These are phyloP conservation scores for Blastobotrys apis DNA, from an alignment of 1,139 yeast species.

Conservation along the genomic window DNA sequence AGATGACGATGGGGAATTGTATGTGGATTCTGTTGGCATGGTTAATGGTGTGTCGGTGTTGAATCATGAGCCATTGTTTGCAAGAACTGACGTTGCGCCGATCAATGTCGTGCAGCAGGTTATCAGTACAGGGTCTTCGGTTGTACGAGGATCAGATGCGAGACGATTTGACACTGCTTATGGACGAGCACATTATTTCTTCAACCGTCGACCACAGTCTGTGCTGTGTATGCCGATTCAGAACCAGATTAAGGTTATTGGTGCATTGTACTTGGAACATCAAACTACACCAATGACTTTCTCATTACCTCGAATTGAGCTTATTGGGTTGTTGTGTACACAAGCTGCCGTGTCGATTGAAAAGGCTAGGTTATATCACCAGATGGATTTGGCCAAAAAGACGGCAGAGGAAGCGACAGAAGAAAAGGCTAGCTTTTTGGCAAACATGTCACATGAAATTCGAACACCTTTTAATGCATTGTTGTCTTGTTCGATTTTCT, in stretches of 20 bases:
- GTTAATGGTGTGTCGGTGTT: slow-evolving; percentile 38
- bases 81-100: slow-evolving; percentile 47
- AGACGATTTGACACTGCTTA: slow-evolving; percentile 39
- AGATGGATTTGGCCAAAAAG: slow-evolving; percentile 50
- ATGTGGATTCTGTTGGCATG: slow-evolving; percentile 45
- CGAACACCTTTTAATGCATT: slow-evolving; percentile 57
- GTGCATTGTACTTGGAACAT: slow-evolving; percentile 49
- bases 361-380: slow-evolving; percentile 46
- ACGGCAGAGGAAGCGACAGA: slow-evolving; percentile 60
- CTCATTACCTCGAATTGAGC: slow-evolving; percentile 39
- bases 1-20: slow-evolving; percentile 36
- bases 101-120: slow-evolving; percentile 42
- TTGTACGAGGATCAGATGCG: slow-evolving; percentile 41
- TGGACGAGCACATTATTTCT: slow-evolving; percentile 44
- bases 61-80: slow-evolving; percentile 42
- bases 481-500: slow-evolving; percentile 51
- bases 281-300: slow-evolving; percentile 32
- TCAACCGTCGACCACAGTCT: slow-evolving; percentile 37
- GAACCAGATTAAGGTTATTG: slow-evolving; percentile 43
- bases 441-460: slow-evolving; percentile 55
- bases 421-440: slow-evolving; percentile 52
- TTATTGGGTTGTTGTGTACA: slow-evolving; percentile 46
- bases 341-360: slow-evolving; percentile 54
- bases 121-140: slow-evolving; percentile 40
- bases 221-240: slow-evolving; percentile 49